Percentiles rank a stretch among this genome's conserved stretches.
phyloP scores from a whole-genome alignment of 2,329 filamentous ascomycete species.

The Colletotrichum orbiculare region DNA sequence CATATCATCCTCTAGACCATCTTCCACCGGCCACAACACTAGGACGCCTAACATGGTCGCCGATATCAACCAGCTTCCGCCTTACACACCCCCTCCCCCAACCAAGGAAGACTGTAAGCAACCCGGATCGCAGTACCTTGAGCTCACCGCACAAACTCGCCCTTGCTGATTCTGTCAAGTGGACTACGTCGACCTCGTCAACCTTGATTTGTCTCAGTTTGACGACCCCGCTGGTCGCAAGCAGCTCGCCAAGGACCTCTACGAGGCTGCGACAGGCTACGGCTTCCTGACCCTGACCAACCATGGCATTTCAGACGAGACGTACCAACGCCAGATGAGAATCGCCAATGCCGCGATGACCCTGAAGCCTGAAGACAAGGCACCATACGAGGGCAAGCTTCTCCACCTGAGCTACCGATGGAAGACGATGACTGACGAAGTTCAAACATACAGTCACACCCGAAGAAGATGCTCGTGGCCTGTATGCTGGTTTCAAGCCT shows the following conservation, averaged over 20 bases:
- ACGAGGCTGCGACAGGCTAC: slow-evolving; percentile 43
- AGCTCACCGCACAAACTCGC: background rate
- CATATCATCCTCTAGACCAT: background rate
- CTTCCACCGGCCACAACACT: background rate
- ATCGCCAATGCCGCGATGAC: slow-evolving; percentile 45
- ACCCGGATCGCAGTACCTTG: background rate
- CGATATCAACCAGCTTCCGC: slow-evolving; percentile 23
- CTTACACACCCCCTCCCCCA: slow-evolving; percentile 21
- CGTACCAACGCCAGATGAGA: slow-evolving; percentile 41
- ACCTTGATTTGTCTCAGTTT: slow-evolving; percentile 43
- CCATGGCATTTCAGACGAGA: slow-evolving; percentile 43
- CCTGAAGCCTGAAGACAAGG: slow-evolving; percentile 41
- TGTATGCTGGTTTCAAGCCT: slow-evolving; percentile 45
- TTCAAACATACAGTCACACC: slow-evolving; percentile 38
- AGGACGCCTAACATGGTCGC: slow-evolving; percentile 18
- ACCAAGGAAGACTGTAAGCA: slow-evolving; percentile 28
- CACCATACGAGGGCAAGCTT: slow-evolving; percentile 41
- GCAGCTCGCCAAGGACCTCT: slow-evolving; percentile 43
- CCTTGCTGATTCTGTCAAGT: slow-evolving; percentile 14
- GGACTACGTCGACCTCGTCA: slow-evolving; percentile 44
- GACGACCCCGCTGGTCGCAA: slow-evolving; percentile 41
- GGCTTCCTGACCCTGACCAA: slow-evolving; percentile 43
- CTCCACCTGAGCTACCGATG: no score
- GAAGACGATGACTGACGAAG: no score
- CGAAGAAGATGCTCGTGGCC: slow-evolving; percentile 43